Percentiles rank a stretch among this genome's conserved stretches.
Evolutionary conservation across 2,329 filamentous ascomycete genomes (phyloP).

Genomic region (Arthroderma uncinatum): DNA sequence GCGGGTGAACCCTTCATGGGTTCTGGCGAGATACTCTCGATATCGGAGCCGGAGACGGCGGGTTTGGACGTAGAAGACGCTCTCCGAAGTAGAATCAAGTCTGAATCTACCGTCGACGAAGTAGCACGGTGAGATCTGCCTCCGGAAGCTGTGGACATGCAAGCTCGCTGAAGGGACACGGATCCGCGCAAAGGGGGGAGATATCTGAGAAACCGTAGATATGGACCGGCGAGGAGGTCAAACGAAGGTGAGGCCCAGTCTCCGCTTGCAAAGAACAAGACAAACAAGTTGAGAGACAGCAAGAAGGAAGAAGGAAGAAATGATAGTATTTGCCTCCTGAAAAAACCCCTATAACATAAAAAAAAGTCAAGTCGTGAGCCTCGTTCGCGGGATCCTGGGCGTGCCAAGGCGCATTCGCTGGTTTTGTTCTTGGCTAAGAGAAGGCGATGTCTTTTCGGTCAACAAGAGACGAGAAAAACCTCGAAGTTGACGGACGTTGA

Average conservation of each 20-base stretch:
- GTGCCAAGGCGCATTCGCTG: no score
- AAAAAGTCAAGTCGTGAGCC: neutral
- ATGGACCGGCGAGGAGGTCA: conserved; percentile 14
- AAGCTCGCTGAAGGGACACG: conserved; percentile 20
- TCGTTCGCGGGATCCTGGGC: no score
- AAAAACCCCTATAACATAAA: neutral
- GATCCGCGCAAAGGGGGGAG: neutral
- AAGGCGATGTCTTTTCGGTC: no score
- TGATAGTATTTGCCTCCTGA: neutral
- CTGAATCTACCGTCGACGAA: conserved; percentile 44
- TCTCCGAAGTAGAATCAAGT: conserved; percentile 38
- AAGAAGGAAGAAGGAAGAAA: neutral
- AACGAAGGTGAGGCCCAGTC: conserved; percentile 15
- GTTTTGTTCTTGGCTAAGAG: no score
- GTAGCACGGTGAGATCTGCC: conserved; percentile 39
- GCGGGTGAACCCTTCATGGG: conserved; percentile 23
- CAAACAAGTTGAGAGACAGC: neutral
- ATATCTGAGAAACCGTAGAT: neutral
- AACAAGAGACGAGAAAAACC: neutral
- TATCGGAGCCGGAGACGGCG: conserved; percentile 13
- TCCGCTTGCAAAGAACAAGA: neutral
- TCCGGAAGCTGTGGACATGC: conserved; percentile 47
- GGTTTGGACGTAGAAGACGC: conserved; percentile 25
- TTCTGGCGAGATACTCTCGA: conserved; percentile 5
- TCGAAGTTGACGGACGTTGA: neutral